Base-by-base conservation (phyloP, 148 eudicot species). In the Gaultheria prostrata region DNA sequence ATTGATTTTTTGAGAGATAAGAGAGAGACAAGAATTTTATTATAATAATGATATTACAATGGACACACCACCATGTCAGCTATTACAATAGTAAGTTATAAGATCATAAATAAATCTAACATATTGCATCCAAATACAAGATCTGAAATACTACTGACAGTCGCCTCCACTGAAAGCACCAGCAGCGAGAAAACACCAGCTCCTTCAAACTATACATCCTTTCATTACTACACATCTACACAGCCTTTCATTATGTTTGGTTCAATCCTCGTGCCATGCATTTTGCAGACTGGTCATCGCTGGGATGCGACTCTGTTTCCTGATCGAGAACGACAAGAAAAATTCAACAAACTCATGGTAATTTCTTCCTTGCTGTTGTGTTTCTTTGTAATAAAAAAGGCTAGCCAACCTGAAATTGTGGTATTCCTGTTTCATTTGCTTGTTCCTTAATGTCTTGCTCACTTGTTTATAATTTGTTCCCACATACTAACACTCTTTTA, bases 291-390 rank as follows among this genome's bases (percentile, higher is more conserved):
- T 85, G 89, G 89, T 85, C 95, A 89, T 80, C 93, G 88, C 71
- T 96, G 99, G 99, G 94, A 92, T 89, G 50, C 94, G 18, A 78
- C 93, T 82, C 83, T 86, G 57, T 94, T 97, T 83, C 86, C 94
- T 76, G 99, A 97, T 89, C 97, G 93, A 43, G 99, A 97, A 72
- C 93, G 92, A 61, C 97, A 97, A 88, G 99, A 94, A 86, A 97
- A 97, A 86, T 97, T 97, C 86, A 90, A 97, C 84, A 97, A 97
- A 86, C 99, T 97, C 95, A 97, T 97, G 99, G 99, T 97, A 93
- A 97, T 87, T 87, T 89, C 84, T 80, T 80, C 78, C 65, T 26
- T 63, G 79, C 69, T 43, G 30, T 24, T 4, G 8, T 39, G 77
- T 83, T 53, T 50, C 18, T 61, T 70, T 21, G 65, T 56, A 67